Evolutionary conservation across 768 basidiomycete species (phyloP).

Genomic region (Heimioporus sp.): DNA sequence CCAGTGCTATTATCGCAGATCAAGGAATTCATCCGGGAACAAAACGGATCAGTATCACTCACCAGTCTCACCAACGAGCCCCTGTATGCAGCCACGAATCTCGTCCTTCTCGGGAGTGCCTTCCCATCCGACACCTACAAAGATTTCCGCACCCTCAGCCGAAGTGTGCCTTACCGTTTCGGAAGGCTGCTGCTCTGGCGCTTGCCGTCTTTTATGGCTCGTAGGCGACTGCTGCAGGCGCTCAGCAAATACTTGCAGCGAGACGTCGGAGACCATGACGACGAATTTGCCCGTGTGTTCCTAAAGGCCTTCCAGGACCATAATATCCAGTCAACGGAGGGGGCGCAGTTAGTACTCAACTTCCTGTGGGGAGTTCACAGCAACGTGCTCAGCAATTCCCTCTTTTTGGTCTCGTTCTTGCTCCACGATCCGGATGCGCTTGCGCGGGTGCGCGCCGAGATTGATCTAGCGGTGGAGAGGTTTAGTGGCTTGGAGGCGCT

Average conservation of each 20-base stretch:
- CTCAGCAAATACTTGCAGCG: conserved; percentile 14
- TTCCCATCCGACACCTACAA: conserved; percentile 19
- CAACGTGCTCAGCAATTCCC: conserved; percentile 19
- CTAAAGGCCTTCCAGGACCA: conserved; percentile 18
- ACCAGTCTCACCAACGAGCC: conserved; percentile 14
- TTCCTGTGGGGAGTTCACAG: conserved; percentile 23
- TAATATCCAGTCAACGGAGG: conserved; percentile 13
- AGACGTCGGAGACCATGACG: conserved; percentile 2
- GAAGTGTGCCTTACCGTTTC: conserved; percentile 20
- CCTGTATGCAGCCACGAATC: conserved; percentile 17
- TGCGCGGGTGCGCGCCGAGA: conserved; percentile 44
- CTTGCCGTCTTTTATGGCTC: conserved; percentile 16
- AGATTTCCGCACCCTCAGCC: conserved; percentile 18
- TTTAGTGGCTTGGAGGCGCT: conserved; percentile 13
- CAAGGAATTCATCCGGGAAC: background rate
- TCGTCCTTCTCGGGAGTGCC: conserved; percentile 15
- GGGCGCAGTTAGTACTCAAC: conserved; percentile 16
- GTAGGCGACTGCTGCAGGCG: conserved; percentile 4
- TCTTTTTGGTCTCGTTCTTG: conserved; percentile 27
- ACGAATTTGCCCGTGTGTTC: conserved; percentile 10
- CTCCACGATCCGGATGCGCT: conserved; percentile 43
- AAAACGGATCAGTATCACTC: conserved; percentile 9
- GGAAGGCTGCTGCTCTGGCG: conserved; percentile 8
- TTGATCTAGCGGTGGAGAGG: conserved; percentile 32
- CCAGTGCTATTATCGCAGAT: conserved; percentile 10